Evolutionary conservation across 345 rosid species (phyloP), one percentile per base, ranked within the genome.

Genomic region (Rhizophora mangle): DNA sequence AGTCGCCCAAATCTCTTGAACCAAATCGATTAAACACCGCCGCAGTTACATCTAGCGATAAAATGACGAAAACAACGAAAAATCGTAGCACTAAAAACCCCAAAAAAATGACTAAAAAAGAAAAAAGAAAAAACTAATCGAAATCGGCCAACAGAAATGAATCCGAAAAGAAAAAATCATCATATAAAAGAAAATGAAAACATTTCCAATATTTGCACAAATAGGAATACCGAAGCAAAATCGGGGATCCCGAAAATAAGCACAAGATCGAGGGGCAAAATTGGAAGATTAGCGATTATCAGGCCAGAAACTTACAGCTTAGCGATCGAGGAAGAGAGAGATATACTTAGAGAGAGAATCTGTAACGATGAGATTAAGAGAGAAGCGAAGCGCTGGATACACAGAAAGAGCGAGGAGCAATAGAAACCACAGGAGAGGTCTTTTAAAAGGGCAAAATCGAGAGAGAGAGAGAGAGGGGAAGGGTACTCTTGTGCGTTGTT

Each of bases 331-430:
- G 62, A 39, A 56, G 29, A 24, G 15, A 15, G 30, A 56, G 6
- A 21, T 13, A 56, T 0, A 56, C 6, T n/a, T 39, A 59, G 75
- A 64, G 43, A 21, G 73, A 65, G 51, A 70, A 74, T 85, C 82
- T 76, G 81, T 60, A 83, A 79, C 64, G 75, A 75, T 73, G 76
- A 81, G 84, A 68, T 69, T 72, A 71, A 24, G 16, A 27, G 60
- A 56, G 60, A 56, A 11, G 60, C 60, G 31, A 11, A 24, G 60
- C 60, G 34, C 22, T 20, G 4, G 46, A 61, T 19, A 60, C 39
- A 32, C 64, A 62, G 16, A 34, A 9, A 1, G 37, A 1, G 9
- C 7, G 37, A 34, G 8, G 36, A 8, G 36, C 36, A 73, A 54
- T 26, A 31, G 62, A 51, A 66, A 27, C 68, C 69, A 52, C 61